Evolutionary conservation across 2,329 filamentous ascomycete genomes (phyloP), one percentile per base, ranked within the genome.

Genomic region (Stylonectria norvegica): DNA sequence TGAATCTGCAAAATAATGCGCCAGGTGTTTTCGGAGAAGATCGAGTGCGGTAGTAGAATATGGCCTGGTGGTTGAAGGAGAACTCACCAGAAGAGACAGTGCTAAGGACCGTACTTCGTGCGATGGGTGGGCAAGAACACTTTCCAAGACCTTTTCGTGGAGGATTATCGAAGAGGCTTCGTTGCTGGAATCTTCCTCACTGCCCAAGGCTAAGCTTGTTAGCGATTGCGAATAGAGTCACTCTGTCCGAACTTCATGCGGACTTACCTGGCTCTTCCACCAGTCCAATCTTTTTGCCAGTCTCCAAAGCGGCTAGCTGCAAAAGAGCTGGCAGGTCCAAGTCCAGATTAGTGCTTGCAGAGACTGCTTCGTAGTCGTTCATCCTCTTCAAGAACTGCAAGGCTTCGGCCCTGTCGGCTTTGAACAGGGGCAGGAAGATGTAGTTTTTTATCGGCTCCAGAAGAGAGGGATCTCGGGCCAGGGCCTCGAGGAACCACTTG

Each of bases 11-110:
- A 94, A 85, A 48, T 91, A 80, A 12, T 83, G 76, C 1, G 78
- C 73, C 4, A 97, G 66, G 43, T 87, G 80, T 22, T 68, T 71
- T 38, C 73, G 73, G 3, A 97, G 68, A 10, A 85, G 72, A 3
- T 66, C 61, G 3, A 96, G 70, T 0, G 83, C 75, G 8, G 69
- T 72, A 0, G 65, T 55, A 0, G 83, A 83, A 37, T 94, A 82
- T 1, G 89, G 85, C 37, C 79, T 81, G 3, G 86, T 89, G 1
- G 83, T 83, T 2, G 85, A 80, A 8, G 82, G 79, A 0, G 88
- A 91, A 8, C 83, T 82, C 10, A 89, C 79, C 6, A 95, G 74
- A 10, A 96, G 75, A 19, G 88, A 88, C 25, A 96, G 75, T 0
- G 87, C 87, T n/a, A 89, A 78, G 17, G 89, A 78, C 19, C 89